Base-by-base conservation (phyloP, 441 rosid species). In the Cnidoscolus chayamansa region DNA sequence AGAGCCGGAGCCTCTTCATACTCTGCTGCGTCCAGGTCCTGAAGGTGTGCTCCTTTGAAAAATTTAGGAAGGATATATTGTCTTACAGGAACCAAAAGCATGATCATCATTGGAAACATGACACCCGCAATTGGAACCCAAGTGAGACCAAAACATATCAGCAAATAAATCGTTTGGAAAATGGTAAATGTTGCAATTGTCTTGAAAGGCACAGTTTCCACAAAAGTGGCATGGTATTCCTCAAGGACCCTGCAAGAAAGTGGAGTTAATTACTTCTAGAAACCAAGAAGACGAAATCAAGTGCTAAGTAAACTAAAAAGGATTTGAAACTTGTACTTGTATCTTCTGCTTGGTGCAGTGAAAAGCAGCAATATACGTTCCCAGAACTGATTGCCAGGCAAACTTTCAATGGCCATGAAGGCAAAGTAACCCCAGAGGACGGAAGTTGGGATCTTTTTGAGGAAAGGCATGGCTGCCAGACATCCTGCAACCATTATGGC, bases 401-500 rank as follows among this genome's bases (percentile, higher is more conserved):
- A 84, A 78, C 97, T 91, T 79, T 94, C 98, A 15, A 91, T 91
- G 10, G 98, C 97, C 97, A 94, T 94, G 87, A 87, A 94, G 5
- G 98, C 98, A 17, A 94, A 89, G 79, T 91, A 94, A 15, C 98
- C 98, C 98, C 97, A 94, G 11, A 94, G 91, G 56, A 94, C 98
- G 8, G 98, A 86, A 9, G 97, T 90, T 10, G 98, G 97, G 60
- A 94, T 94, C 91, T 43, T 94, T 84, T 88, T 94, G 62, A 91
- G 91, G 31, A 94, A 11, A 50, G 98, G 97, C 98, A 94, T 91
- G 37, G 98, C 97, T 64, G 91, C 98, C 65, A 91, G 88, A 69
- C 98, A 94, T 53, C 90, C 97, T 71, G 92, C 96, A 31, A 90
- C 97, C 97, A 94, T 86, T 10, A 65, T 12, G 3, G 98, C 86